These are phyloP conservation scores for Laetiporus sulphureus DNA, from an alignment of 1,284 basidiomycete species.

Conservation along the genomic window DNA sequence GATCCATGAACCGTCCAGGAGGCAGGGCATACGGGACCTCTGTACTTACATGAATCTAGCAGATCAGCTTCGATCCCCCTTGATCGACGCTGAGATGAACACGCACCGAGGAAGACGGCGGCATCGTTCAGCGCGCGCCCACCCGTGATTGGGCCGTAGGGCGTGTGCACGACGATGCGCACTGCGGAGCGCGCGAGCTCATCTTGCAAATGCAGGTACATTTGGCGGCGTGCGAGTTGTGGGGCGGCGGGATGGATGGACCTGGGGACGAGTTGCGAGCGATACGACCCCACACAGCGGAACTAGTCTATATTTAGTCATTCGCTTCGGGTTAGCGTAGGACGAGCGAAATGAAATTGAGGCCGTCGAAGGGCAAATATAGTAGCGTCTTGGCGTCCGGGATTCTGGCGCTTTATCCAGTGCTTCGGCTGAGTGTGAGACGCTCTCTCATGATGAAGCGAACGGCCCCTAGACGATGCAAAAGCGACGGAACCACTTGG, in stretches of 20 bases:
- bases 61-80: not conserved
- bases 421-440: no score
- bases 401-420: no score
- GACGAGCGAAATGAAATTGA: no score
- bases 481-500: no score
- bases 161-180: slow-evolving; percentile 44
- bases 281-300: not conserved
- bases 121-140: slow-evolving; percentile 53
- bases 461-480: no score
- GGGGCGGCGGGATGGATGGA: not conserved
- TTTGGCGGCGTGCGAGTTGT: not conserved
- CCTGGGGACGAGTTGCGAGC: no score
- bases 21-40: slow-evolving; percentile 70
- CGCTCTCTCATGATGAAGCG: no score
- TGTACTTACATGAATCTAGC: slow-evolving; percentile 24
- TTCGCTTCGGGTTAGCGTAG: no score
- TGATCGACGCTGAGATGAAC: not conserved
- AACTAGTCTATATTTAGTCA: not conserved
- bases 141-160: slow-evolving; percentile 48
- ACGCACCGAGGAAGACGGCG: slow-evolving; percentile 56
- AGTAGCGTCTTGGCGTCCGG: no score
- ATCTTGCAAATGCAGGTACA: slow-evolving; percentile 20
- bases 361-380: no score
- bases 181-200: slow-evolving; percentile 27
- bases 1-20: slow-evolving; percentile 57